A percentile compares a stretch with the other conserved stretches of the same genome.
Evolutionary conservation across 2,329 filamentous ascomycete genomes (phyloP).

Genomic region (Lasiodiplodia sp.): DNA sequence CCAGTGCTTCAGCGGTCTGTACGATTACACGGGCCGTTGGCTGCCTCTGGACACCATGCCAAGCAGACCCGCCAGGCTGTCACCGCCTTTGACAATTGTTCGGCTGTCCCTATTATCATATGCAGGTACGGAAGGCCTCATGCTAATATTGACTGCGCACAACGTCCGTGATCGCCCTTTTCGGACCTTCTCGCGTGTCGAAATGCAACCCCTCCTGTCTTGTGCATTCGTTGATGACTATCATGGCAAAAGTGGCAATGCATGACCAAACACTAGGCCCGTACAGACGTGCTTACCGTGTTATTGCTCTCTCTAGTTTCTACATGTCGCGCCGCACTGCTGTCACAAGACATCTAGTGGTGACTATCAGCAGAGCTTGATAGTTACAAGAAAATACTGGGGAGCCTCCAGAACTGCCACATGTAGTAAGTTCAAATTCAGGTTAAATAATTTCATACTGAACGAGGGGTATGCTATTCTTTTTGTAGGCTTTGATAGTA

Average conservation of each 20-base stretch:
- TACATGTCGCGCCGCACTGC: neutral
- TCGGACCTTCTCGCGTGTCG: neutral
- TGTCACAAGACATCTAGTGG: neutral
- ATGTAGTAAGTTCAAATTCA: neutral
- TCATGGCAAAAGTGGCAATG: neutral
- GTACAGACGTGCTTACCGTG: neutral
- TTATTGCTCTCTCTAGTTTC: neutral
- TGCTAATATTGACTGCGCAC: neutral
- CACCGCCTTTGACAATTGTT: conserved; percentile 14
- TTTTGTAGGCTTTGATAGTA: neutral
- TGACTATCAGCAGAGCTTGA: neutral
- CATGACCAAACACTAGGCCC: neutral
- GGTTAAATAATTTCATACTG: neutral
- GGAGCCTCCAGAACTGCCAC: neutral
- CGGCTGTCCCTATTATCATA: conserved; percentile 6
- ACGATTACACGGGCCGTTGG: neutral
- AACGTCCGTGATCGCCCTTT: neutral
- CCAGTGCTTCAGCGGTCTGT: conserved; percentile 15
- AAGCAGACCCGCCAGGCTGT: conserved; percentile 18
- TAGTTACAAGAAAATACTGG: neutral
- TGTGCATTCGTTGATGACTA: neutral
- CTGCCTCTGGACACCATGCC: conserved; percentile 18
- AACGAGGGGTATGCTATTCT: neutral
- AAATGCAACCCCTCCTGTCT: neutral
- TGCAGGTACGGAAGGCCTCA: neutral